These are phyloP conservation scores for Neofusicoccum umdonicola DNA, from an alignment of 2,329 filamentous ascomycete genomes.

Conservation along the genomic window DNA sequence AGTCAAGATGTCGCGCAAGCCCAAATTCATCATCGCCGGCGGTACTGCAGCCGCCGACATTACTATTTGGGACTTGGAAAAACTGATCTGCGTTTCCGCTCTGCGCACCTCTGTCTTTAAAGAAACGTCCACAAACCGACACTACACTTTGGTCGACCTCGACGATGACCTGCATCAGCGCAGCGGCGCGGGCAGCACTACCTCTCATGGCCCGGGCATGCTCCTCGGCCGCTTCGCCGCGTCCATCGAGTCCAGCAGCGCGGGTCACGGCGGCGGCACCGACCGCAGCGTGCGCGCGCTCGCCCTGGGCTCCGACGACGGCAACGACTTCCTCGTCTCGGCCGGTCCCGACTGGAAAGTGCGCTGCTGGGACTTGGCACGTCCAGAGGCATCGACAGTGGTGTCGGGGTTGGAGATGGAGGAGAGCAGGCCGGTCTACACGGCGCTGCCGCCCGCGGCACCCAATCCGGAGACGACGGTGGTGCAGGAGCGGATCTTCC, in stretches of 20 bases:
- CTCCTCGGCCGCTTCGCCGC: conserved; percentile 75
- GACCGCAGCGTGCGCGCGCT: conserved; percentile 74
- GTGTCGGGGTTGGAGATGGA: conserved; percentile 68
- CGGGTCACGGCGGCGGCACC: conserved; percentile 34
- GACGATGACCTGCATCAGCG: conserved; percentile 61
- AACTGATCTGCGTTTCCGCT: conserved; percentile 81
- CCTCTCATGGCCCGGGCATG: conserved; percentile 62
- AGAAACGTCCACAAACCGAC: conserved; percentile 40
- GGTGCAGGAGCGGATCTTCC: conserved; percentile 9
- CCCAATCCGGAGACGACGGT: conserved; percentile 16
- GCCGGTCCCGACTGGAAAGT: conserved; percentile 88
- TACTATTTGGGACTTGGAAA: conserved; percentile 94
- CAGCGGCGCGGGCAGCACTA: conserved; percentile 25
- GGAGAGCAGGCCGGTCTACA: conserved; percentile 22
- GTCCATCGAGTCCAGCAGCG: conserved; percentile 45
- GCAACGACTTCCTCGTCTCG: conserved; percentile 78
- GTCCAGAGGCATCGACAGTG: conserved; percentile 73
- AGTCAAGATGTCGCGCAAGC: conserved; percentile 57
- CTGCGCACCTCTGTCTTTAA: conserved; percentile 60
- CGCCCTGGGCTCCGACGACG: conserved; percentile 69
- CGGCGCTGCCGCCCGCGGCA: conserved; percentile 2
- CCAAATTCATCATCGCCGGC: conserved; percentile 84
- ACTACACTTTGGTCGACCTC: conserved; percentile 71
- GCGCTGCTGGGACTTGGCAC: conserved; percentile 86
- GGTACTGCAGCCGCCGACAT: conserved; percentile 86